Evolutionary conservation across 495 filamentous ascomycete species (phyloP), one percentile per base, ranked within the genome.

Genomic region (Tetracladium setigerum): DNA sequence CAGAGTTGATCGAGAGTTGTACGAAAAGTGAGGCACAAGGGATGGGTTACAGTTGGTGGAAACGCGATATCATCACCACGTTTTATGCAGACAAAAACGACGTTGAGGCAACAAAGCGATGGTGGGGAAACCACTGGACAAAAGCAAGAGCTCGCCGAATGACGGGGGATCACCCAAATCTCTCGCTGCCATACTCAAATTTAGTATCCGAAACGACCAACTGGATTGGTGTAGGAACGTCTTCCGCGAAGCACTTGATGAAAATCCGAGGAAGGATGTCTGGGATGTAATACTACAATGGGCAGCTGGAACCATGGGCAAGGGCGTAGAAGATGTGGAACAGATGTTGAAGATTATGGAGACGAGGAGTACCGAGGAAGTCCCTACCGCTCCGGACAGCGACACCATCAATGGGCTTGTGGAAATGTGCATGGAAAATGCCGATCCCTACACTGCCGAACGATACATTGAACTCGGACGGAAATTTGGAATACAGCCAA

Each of bases 211-310:
- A 14, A 79, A 78, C 39, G 61, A 74, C 11, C 74, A 88, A 33
- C 50, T 70, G 8, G 66, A 77, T 1, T 91, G 82, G 77, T 83
- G 81, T 2, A 68, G 74, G 39, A 54, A 70, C 14, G 66, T 94
- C 16, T 78, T 87, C 32, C 67, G 79, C 30, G 65, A 76, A 4
- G 57, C 89, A 14, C 58, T 81, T 19, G 65, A 71, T 37, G 61
- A 50, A 14, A 66, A 52, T 14, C 73, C 71, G 22, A 30, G 49
- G 22, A 75, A 83, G 32, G 64, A 72, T 18, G 62, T 58, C n/a
- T 84, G 84, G 76, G 80, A 89, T 53, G 71, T 83, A 27, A 66
- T 83, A 6, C 72, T 95, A 35, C 76, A 84, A 39, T 95, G 86
- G 85, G 79, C 86, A 19, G 83, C 82, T 11, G 72, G 82, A 11